These are phyloP conservation scores for Vitis cinerea DNA, from an alignment of 164 flowering plant genomes.

Conservation along the genomic window DNA sequence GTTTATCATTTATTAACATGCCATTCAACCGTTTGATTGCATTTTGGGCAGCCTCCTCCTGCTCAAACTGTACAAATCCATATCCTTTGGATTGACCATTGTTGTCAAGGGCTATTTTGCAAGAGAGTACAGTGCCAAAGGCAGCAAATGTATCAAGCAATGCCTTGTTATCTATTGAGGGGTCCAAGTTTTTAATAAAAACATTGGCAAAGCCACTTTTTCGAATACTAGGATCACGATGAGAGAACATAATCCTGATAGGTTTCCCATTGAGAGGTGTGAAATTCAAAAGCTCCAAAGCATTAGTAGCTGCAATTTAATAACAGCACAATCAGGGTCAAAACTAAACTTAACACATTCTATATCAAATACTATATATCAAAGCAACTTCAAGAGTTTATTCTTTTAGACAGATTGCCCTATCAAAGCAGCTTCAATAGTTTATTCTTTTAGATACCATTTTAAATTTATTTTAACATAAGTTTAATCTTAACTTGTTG, in stretches of 20 bases:
- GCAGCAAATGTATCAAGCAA: constrained; percentile 64
- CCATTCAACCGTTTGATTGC: constrained; percentile 67
- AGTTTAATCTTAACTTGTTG: too few relatives aligned
- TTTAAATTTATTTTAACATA: too few relatives aligned
- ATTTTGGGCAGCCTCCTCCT: constrained; percentile 56
- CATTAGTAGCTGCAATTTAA: constrained; percentile 55
- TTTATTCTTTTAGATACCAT: too few relatives aligned
- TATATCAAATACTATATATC: too few relatives aligned
- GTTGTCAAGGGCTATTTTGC: constrained; percentile 70
- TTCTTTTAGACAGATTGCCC: too few relatives aligned
- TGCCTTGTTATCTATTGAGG: constrained; percentile 65
- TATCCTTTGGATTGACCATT: constrained; percentile 69
- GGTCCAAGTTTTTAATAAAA: constrained; percentile 78
- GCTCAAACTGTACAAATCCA: constrained; percentile 82
- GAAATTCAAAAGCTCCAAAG: constrained; percentile 64
- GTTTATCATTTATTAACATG: constrained; percentile 68
- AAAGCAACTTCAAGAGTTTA: too few relatives aligned
- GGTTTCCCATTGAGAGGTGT: constrained; percentile 71
- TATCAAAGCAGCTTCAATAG: too few relatives aligned
- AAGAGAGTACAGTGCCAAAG: constrained; percentile 72
- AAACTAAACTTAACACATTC: background rate
- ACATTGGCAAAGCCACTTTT: constrained; percentile 74
- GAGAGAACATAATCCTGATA: constrained; percentile 72
- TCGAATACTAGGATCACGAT: constrained; percentile 70
- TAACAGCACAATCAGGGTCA: background rate